Evolutionary conservation across 306 rosid genomes (phyloP).

Genomic region (Medicago lupulina): DNA sequence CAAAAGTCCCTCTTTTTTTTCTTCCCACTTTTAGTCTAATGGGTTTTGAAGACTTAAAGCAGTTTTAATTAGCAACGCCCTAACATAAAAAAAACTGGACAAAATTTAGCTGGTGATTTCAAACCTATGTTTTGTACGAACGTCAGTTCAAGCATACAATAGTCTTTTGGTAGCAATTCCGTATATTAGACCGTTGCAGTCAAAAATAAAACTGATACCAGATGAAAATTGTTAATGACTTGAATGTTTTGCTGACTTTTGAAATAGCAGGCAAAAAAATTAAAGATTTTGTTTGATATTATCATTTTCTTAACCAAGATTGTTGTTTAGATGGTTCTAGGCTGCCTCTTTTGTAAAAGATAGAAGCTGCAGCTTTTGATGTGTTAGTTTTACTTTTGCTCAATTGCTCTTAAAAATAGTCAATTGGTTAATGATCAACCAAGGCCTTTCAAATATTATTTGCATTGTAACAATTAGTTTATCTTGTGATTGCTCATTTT

Average conservation of each 20-base stretch:
- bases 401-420: constrained; percentile 5
- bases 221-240: neutral
- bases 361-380: constrained; percentile 17
- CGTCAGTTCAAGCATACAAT: neutral
- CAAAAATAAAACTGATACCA: neutral
- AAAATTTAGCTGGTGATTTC: neutral
- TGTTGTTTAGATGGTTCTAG: neutral
- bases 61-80: neutral
- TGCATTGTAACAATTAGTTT: constrained; percentile 10
- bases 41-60: neutral
- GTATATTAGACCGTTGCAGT: neutral
- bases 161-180: neutral
- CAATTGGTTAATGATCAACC: constrained; percentile 6
- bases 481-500: constrained; percentile 15
- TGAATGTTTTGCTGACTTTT: constrained; percentile 13
- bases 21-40: neutral
- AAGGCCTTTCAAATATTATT: constrained; percentile 20
- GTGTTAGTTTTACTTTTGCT: neutral
- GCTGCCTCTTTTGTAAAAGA: neutral
- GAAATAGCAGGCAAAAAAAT: neutral
- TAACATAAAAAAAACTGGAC: constrained; percentile 1
- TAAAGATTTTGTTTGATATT: neutral
- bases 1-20: neutral
- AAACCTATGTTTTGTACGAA: neutral
- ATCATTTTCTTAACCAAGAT: neutral